Conservation (phyloP, 805 yeast genomes). For the Hanseniaspora mollemarum region DNA sequence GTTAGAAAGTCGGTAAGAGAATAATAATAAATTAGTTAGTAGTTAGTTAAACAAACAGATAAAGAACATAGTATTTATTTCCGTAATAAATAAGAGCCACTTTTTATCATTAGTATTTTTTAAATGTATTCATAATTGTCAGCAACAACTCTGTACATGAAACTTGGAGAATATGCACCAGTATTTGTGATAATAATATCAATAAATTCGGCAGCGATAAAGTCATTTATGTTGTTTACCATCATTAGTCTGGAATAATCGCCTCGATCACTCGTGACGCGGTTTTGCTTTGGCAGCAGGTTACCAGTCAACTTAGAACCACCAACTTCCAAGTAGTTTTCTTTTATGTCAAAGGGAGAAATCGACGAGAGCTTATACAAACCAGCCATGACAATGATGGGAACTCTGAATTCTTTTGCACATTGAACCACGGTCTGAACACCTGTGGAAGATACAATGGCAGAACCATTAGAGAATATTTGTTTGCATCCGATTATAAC, state of each 20-base stretch:
- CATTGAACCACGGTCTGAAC: slow-evolving; percentile 89
- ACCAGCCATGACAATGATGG: slow-evolving; percentile 92
- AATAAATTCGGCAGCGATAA: slow-evolving; percentile 84
- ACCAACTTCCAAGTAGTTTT: slow-evolving; percentile 69
- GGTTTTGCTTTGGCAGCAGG: slow-evolving; percentile 47
- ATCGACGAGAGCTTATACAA: slow-evolving; percentile 83
- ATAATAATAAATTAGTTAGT: not conserved
- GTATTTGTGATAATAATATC: slow-evolving; percentile 90
- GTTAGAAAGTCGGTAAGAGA: too few species aligned
- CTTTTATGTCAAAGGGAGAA: slow-evolving; percentile 79
- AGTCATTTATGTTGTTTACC: slow-evolving; percentile 80
- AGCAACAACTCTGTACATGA: slow-evolving; percentile 85
- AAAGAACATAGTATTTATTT: not conserved
- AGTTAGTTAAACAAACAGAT: not conserved
- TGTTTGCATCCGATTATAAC: slow-evolving; percentile 86
- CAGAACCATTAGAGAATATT: slow-evolving; percentile 94
- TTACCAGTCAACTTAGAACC: slow-evolving; percentile 74
- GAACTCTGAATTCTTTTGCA: slow-evolving; percentile 91
- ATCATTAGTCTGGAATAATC: slow-evolving; percentile 27
- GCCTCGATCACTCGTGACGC: slow-evolving; percentile 41
- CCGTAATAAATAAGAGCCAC: slow-evolving; percentile 6
- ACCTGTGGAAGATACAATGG: slow-evolving; percentile 77
- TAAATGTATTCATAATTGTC: slow-evolving; percentile 69
- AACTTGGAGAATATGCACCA: slow-evolving; percentile 94
- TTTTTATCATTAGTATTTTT: slow-evolving; percentile 36